A percentile compares a stretch with the other conserved stretches of the same genome.
phyloP scores from a whole-genome alignment of 441 rosid genomes.

The Erodium moschatum region DNA sequence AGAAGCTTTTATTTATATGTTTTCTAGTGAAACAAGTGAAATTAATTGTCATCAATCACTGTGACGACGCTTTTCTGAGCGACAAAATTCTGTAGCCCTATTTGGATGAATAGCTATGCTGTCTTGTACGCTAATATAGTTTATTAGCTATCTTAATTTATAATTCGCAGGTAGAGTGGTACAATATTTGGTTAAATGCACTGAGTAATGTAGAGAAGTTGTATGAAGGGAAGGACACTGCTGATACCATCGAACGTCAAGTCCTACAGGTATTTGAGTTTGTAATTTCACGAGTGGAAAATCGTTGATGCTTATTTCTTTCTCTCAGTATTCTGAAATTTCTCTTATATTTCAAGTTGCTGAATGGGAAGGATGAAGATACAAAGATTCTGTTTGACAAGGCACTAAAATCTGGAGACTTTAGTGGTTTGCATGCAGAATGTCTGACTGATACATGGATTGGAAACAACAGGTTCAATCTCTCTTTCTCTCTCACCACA shows the following conservation, averaged over 20 bases:
- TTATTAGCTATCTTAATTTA: constrained; percentile 15
- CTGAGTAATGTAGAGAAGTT: constrained; percentile 61
- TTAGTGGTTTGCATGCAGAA: constrained; percentile 62
- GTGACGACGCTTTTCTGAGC: not conserved
- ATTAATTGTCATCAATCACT: not conserved
- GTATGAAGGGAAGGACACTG: constrained; percentile 55
- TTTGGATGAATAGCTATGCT: not conserved
- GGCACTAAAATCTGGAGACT: constrained; percentile 62
- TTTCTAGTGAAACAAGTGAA: not conserved
- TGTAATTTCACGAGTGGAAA: constrained; percentile 3
- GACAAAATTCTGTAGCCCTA: not conserved
- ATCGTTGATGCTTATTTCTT: not conserved
- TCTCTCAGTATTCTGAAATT: constrained; percentile 15
- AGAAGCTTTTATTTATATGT: not conserved
- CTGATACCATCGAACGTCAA: constrained; percentile 63
- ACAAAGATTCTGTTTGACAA: constrained; percentile 57
- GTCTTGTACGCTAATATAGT: not conserved
- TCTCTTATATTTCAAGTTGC: constrained; percentile 38
- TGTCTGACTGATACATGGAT: constrained; percentile 96
- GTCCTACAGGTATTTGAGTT: constrained; percentile 55
- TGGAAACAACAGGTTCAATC: constrained; percentile 74
- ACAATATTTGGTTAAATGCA: constrained; percentile 58
- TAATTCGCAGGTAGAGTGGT: constrained; percentile 71
- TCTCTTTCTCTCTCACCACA: constrained; percentile 18
- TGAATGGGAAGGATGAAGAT: constrained; percentile 65